Conservation (phyloP, 352 stramenopile genomes). For the Pythium folliculosum region DNA sequence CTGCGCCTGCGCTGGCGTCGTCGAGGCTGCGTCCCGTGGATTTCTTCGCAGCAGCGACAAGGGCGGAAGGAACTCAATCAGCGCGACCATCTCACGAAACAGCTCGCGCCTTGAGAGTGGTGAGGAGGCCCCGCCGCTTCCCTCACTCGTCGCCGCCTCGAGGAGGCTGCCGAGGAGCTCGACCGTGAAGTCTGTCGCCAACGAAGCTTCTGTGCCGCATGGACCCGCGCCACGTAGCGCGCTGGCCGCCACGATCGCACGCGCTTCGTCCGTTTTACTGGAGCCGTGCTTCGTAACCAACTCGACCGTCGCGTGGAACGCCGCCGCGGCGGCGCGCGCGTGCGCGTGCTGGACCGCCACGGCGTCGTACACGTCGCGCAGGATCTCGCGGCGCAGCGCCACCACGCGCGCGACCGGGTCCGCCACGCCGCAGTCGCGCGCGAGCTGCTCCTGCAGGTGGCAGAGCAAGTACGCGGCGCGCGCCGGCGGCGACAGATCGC, state of each 20-base stretch:
- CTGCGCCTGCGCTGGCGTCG: no score
- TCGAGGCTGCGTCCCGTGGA: not conserved
- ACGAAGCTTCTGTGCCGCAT: conserved; percentile 1
- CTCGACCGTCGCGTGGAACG: conserved; percentile 4
- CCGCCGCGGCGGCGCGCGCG: not conserved
- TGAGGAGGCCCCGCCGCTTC: not conserved
- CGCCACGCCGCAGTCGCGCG: conserved; percentile 38
- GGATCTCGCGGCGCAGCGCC: conserved; percentile 50
- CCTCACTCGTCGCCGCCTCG: conserved; percentile 6
- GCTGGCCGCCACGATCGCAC: no score
- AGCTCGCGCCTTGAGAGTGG: conserved; percentile 5
- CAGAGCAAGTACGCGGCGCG: conserved; percentile 44
- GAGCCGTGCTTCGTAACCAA: conserved; percentile 1
- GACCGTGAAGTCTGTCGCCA: conserved; percentile 6
- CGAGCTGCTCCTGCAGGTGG: conserved; percentile 52
- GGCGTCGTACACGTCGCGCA: conserved; percentile 60
- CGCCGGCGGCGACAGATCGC: conserved; percentile 44
- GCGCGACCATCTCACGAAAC: conserved; percentile 14
- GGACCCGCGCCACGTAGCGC: not conserved
- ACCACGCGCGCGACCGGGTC: conserved; percentile 66
- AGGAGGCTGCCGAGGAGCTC: conserved; percentile 29
- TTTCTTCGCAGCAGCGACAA: conserved; percentile 36
- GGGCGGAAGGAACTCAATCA: conserved; percentile 40
- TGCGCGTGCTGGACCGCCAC: conserved; percentile 29
- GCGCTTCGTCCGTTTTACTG: not conserved